A percentile compares a stretch with the other conserved stretches of the same genome.
Evolutionary conservation across 2,329 filamentous ascomycete species (phyloP).

Genomic region (Colletotrichum lini): DNA sequence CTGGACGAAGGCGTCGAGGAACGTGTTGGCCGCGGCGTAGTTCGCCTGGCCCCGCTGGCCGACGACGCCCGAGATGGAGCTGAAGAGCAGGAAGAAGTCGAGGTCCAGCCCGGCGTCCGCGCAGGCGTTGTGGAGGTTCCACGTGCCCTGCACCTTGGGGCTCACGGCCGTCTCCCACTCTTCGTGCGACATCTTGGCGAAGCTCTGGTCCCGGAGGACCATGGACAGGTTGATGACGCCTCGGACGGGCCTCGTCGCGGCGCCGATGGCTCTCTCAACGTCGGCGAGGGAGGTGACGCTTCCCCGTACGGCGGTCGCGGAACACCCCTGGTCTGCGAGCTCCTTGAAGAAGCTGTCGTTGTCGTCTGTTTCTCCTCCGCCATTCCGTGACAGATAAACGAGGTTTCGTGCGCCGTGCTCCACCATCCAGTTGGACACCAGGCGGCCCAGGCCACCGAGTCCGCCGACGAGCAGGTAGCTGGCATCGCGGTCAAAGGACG

Average conservation of each 20-base stretch:
- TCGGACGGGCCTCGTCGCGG: constrained; percentile 47
- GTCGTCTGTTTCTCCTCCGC: neutral
- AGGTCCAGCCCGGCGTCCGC: constrained; percentile 42
- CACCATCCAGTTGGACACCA: constrained; percentile 46
- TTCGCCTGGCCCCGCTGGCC: constrained; percentile 56
- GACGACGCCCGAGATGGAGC: constrained; percentile 49
- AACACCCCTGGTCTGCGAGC: constrained; percentile 11
- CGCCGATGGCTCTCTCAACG: constrained; percentile 46
- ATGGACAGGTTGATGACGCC: constrained; percentile 60
- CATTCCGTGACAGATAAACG: constrained; percentile 36
- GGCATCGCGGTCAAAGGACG: neutral
- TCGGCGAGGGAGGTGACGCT: constrained; percentile 41
- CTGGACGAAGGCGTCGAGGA: constrained; percentile 55
- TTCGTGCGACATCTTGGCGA: constrained; percentile 51
- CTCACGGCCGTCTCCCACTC: constrained; percentile 47
- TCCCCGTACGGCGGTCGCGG: neutral
- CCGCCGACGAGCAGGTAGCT: constrained; percentile 47
- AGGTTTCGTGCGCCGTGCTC: constrained; percentile 44
- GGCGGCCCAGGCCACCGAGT: constrained; percentile 46
- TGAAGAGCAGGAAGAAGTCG: constrained; percentile 51
- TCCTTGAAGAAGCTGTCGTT: constrained; percentile 15
- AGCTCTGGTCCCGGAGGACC: constrained; percentile 46
- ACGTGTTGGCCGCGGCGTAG: constrained; percentile 58
- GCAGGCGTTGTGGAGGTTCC: constrained; percentile 53
- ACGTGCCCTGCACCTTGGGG: constrained; percentile 54